These are phyloP conservation scores for Botryosphaeria dothidea DNA, from an alignment of 2,329 filamentous ascomycete species.

Conservation along the genomic window DNA sequence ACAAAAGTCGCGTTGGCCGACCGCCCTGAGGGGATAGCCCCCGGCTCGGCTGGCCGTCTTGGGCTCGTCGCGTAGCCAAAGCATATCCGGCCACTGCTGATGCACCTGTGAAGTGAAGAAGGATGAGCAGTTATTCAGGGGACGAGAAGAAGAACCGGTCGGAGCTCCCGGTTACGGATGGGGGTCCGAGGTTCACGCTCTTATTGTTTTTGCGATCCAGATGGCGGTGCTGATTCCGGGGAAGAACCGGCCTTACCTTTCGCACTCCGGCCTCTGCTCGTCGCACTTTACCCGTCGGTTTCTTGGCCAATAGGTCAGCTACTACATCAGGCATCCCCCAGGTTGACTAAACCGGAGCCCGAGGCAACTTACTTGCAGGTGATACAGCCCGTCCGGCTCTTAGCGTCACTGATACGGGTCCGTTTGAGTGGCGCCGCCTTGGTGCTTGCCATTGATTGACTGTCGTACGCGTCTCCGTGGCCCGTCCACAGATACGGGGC, in stretches of 20 bases:
- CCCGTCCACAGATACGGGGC: background rate
- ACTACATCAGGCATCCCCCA: background rate
- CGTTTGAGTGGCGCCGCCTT: background rate
- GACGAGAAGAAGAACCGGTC: background rate
- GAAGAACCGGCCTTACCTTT: conserved; percentile 29
- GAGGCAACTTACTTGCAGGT: conserved; percentile 18
- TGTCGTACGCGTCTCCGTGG: background rate
- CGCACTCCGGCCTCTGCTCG: conserved; percentile 40
- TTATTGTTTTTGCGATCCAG: background rate
- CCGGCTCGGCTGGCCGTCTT: background rate
- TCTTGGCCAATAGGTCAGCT: conserved; percentile 20
- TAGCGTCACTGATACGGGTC: background rate
- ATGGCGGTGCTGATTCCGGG: background rate
- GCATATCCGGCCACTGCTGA: conserved; percentile 32
- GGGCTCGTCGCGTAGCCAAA: conserved; percentile 26
- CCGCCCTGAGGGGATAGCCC: background rate
- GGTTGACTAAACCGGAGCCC: background rate
- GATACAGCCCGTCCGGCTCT: conserved; percentile 4
- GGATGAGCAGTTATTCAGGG: background rate
- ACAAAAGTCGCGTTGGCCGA: conserved; percentile 7
- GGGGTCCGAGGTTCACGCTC: background rate
- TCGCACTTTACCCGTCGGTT: conserved; percentile 37
- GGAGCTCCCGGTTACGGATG: background rate
- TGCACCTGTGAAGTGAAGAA: conserved; percentile 22
- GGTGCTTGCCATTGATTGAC: background rate